These are phyloP conservation scores for Pelargonium nanum DNA, from an alignment of 345 rosid genomes.

Conservation along the genomic window DNA sequence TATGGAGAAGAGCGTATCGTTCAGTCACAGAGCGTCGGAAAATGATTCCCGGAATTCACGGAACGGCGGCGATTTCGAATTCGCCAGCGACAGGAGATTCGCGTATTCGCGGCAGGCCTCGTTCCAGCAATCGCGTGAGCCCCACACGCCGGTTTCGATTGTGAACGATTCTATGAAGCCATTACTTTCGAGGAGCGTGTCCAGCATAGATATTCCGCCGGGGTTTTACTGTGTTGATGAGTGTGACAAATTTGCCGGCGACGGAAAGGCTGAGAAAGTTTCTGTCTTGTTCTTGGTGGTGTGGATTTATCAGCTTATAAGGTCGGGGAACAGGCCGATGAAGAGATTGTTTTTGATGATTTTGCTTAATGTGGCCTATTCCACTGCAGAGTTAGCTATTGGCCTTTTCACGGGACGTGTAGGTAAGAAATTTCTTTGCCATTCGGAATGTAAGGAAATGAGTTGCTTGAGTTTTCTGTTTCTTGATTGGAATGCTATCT, in stretches of 20 bases:
- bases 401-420: slow-evolving; percentile 83
- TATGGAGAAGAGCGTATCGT: slow-evolving; percentile 46
- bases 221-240: slow-evolving; percentile 33
- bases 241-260: slow-evolving; percentile 20
- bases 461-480: too few species aligned
- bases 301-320: slow-evolving; percentile 29
- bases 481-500: too few species aligned
- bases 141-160: slow-evolving; percentile 43
- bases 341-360: slow-evolving; percentile 64
- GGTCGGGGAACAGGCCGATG: slow-evolving; percentile 63
- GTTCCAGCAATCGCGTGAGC: slow-evolving; percentile 42
- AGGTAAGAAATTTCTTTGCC: slow-evolving; percentile 27
- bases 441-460: background rate
- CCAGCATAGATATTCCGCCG: slow-evolving; percentile 69
- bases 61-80: slow-evolving; percentile 28
- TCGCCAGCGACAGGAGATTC: slow-evolving; percentile 58
- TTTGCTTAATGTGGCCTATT: slow-evolving; percentile 86
- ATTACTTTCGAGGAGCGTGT: slow-evolving; percentile 52
- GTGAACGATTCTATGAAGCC: slow-evolving; percentile 37
- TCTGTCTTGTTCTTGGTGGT: slow-evolving; percentile 21
- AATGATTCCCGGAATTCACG: slow-evolving; percentile 29
- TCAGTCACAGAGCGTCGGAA: slow-evolving; percentile 20
- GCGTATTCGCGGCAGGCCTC: slow-evolving; percentile 72
- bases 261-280: slow-evolving; percentile 21
- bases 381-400: slow-evolving; percentile 58